Conservation (phyloP, 805 yeast species). For the Maudiozyma barnettii region DNA sequence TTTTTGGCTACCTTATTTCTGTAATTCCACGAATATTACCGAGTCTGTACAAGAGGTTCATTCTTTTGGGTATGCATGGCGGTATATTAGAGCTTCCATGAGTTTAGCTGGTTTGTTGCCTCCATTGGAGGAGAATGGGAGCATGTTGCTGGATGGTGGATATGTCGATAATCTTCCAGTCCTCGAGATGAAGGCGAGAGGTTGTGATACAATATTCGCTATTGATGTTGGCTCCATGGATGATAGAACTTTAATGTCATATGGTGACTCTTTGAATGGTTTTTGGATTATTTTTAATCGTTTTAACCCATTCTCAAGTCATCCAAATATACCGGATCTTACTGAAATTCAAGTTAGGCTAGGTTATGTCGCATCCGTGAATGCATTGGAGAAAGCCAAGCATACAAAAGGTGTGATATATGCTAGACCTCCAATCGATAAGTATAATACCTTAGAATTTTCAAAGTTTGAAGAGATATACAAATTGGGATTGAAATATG, state of each 20-base stretch:
- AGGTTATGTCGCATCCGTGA: slow-evolving; percentile 91
- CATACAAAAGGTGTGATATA: slow-evolving; percentile 75
- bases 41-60: slow-evolving; percentile 93
- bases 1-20: slow-evolving; percentile 83
- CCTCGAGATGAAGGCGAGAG: slow-evolving; percentile 79
- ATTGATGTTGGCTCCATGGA: slow-evolving; percentile 95
- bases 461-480: slow-evolving; percentile 86
- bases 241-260: slow-evolving; percentile 79
- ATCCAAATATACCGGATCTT: slow-evolving; percentile 87
- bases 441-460: slow-evolving; percentile 85
- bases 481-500: slow-evolving; percentile 69
- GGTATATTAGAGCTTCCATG: slow-evolving; percentile 93
- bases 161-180: slow-evolving; percentile 92
- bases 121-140: slow-evolving; percentile 72
- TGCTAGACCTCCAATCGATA: slow-evolving; percentile 88
- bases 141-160: slow-evolving; percentile 93
- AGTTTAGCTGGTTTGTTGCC: slow-evolving; percentile 90
- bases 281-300: slow-evolving; percentile 81
- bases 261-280: slow-evolving; percentile 90
- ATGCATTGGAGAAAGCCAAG: slow-evolving; percentile 84
- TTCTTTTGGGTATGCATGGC: slow-evolving; percentile 87
- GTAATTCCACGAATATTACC: slow-evolving; percentile 91
- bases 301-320: slow-evolving; percentile 80
- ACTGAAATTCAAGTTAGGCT: slow-evolving; percentile 89
- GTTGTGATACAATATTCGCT: slow-evolving; percentile 81